Conservation (phyloP, 1,139 yeast species). For the Geotrichum carabidarum region DNA sequence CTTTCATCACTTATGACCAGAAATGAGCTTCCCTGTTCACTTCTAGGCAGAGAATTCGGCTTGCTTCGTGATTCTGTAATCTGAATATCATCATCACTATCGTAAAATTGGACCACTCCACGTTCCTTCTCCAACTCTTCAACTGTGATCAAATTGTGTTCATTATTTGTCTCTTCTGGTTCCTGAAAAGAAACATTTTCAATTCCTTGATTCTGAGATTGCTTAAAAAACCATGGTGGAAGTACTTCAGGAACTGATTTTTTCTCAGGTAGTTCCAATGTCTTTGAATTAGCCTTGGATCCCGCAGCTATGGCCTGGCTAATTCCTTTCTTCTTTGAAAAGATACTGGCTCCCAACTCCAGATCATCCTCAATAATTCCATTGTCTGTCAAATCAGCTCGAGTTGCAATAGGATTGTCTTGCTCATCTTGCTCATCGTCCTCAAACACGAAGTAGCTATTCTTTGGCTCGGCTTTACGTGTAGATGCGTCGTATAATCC, state of each 20-base stretch:
- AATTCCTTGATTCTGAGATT: background rate
- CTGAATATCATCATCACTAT: slow-evolving; percentile 23
- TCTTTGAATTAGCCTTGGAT: background rate
- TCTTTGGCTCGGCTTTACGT: background rate
- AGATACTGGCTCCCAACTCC: slow-evolving; percentile 11
- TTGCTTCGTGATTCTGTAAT: slow-evolving; percentile 4
- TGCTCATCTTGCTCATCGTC: background rate
- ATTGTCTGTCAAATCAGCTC: background rate
- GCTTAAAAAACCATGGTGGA: slow-evolving; percentile 13
- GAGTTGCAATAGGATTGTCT: no score
- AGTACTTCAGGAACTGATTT: background rate
- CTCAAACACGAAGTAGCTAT: slow-evolving; percentile 12
- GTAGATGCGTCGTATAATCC: background rate
- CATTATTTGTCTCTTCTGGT: slow-evolving; percentile 40
- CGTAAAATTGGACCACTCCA: slow-evolving; percentile 16
- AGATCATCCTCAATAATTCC: background rate
- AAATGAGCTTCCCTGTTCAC: slow-evolving; percentile 19
- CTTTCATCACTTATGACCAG: slow-evolving; percentile 22
- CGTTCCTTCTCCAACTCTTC: slow-evolving; percentile 3
- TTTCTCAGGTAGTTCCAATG: background rate
- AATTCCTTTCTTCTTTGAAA: slow-evolving; percentile 3
- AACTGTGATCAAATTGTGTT: slow-evolving; percentile 31
- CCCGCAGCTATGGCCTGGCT: background rate
- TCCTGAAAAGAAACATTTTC: background rate
- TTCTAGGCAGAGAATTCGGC: background rate